Base-by-base conservation (phyloP, 2,329 filamentous ascomycete genomes). In the Mycocentrospora acerina region DNA sequence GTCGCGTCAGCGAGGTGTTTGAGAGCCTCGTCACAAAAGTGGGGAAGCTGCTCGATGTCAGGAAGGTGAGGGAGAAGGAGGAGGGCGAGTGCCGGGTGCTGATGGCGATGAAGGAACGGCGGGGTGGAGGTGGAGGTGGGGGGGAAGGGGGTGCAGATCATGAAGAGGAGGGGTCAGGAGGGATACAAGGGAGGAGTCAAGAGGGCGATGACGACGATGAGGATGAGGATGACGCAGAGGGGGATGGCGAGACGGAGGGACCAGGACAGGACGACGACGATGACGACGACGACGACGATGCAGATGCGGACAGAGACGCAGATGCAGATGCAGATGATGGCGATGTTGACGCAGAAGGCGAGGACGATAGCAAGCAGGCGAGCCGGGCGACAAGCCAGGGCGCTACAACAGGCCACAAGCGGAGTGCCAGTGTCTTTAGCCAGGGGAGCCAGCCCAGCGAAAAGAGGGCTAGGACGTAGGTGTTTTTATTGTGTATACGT, bases 341-440 rank as follows among this genome's bases (percentile, higher is more conserved):
- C 16, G 54, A 57, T 15, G 48, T 57, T 7, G 60, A 62, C 29
- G 62, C 59, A 10, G 60, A 63, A 29, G 59, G 57, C n/a, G 65
- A 66, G 18, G 60, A 59, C 18, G 64, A 62, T 30, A 59, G 55
- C 28, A 51, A 51, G 37, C 57, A 62, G 37, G 51, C 53, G 24
- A 60, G 54, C 38, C 47, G 57, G 14, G 63, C 53, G 3, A 57
- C 51, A 7, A 62, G 57, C 34, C 48, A 49, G 11, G 51, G 57
- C 9, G 47, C 34, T 3, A n/a, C 28, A 11, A 40, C 42, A 10
- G 60, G 61, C 1, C 83, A 86, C 48, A 94, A 94, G 72, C 79
- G 89, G 42, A 93, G 88, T 62, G 88, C 88, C 1, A 94, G 88
- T 64, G 87, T 90, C 22, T 65, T 94, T 36, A 91, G 87, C 63